These are phyloP conservation scores for Thraustochytrium sp. DNA, from an alignment of 352 stramenopile species.

Conservation along the genomic window DNA sequence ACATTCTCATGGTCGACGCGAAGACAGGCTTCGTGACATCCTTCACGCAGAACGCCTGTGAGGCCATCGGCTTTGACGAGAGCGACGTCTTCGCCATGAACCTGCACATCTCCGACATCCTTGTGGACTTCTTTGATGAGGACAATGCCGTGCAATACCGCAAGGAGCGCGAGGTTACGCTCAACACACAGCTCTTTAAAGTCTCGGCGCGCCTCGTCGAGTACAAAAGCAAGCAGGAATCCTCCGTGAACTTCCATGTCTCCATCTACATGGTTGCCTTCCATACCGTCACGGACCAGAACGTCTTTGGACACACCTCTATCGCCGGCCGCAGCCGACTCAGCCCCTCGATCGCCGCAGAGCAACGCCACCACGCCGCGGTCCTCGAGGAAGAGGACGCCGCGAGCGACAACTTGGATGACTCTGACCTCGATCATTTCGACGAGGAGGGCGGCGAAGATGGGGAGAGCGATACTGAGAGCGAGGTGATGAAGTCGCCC, in stretches of 20 bases:
- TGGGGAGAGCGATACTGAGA: background rate
- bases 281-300: background rate
- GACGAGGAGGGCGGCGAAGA: background rate
- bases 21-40: conserved; percentile 25
- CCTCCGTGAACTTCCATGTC: conserved; percentile 12
- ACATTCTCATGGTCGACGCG: conserved; percentile 27
- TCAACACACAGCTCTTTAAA: background rate
- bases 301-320: background rate
- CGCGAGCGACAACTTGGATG: too few relatives aligned
- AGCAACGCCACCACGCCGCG: too few relatives aligned
- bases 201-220: background rate
- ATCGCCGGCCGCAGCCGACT: background rate
- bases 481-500: background rate
- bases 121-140: conserved; percentile 24
- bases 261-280: background rate
- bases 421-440: too few relatives aligned
- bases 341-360: background rate
- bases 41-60: background rate
- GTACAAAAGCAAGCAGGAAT: conserved; percentile 34
- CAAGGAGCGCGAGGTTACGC: background rate
- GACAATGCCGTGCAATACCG: conserved; percentile 13
- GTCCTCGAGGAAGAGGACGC: background rate
- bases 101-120: background rate
- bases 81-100: conserved; percentile 40
- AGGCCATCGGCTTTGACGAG: conserved; percentile 33